phyloP scores from a whole-genome alignment of 1,139 yeast genomes.

The Candida sp. region DNA sequence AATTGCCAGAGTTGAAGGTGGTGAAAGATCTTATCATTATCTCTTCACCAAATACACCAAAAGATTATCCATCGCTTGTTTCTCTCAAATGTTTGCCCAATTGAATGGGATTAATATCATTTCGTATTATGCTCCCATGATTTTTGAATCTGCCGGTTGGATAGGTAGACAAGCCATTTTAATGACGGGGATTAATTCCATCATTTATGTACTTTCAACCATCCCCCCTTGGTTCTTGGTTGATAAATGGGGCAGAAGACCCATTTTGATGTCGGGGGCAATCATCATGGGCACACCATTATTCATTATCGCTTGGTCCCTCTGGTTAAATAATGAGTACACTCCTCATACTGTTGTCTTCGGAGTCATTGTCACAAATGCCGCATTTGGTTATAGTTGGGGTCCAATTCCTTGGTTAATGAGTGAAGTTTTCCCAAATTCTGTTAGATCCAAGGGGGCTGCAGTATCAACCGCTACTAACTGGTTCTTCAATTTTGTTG shows the following conservation, averaged over 20 bases:
- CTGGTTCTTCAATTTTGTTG: conserved; percentile 93
- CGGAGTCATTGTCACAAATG: conserved; percentile 75
- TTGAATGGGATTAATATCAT: conserved; percentile 91
- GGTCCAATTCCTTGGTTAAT: conserved; percentile 96
- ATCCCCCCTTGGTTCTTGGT: conserved; percentile 91
- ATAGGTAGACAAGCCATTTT: conserved; percentile 80
- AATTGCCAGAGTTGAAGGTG: conserved; percentile 73
- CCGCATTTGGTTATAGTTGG: conserved; percentile 87
- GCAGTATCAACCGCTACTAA: conserved; percentile 89
- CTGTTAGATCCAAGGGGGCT: conserved; percentile 91
- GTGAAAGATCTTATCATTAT: conserved; percentile 59
- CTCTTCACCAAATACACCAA: conserved; percentile 63
- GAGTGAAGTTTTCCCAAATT: conserved; percentile 84
- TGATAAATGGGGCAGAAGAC: conserved; percentile 89
- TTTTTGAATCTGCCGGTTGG: conserved; percentile 96
- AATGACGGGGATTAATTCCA: conserved; percentile 88
- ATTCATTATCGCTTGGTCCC: conserved; percentile 61
- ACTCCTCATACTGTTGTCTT: conserved; percentile 75
- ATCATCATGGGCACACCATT: conserved; percentile 74
- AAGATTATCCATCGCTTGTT: conserved; percentile 85
- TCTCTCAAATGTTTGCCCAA: conserved; percentile 90
- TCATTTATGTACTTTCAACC: conserved; percentile 72
- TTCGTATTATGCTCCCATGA: conserved; percentile 90
- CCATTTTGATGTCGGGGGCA: conserved; percentile 75
- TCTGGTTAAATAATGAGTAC: conserved; percentile 52